Evolutionary conservation across 2,329 filamentous ascomycete genomes (phyloP), one percentile per base, ranked within the genome.

Genomic region (Pestalotiopsis sp.): DNA sequence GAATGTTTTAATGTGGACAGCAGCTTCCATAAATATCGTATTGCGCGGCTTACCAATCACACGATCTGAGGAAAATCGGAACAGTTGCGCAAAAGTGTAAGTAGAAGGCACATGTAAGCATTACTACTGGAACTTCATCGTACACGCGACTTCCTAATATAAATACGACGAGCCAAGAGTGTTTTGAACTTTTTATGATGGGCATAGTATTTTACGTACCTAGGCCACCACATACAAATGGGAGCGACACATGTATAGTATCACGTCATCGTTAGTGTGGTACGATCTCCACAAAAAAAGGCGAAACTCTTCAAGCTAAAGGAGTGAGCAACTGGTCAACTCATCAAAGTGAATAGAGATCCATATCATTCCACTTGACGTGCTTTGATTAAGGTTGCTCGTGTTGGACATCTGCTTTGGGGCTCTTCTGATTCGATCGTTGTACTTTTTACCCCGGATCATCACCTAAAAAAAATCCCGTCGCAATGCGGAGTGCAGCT

Each of bases 211-310:
- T 52, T 27, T 23, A n/a, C 25, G 31, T n/a, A 36, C 4, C 12
- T 36, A 36, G 31, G 14, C 45, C 45, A 20, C 45, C 20, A 52
- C 45, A 45, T 2, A 45, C 17, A 41, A 12, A 2, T 38, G 31
- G 59, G 27, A 23, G 31, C 36, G 59, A 41, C 31, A 36, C 31
- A 36, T 36, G 31, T 64, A 64, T 64, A 64, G 38, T 64, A 64
- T 64, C 61, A 64, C 61, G 61, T 52, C 61, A 64, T 64, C 39
- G 38, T 52, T 64, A 64, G 61, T 39, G 61, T 23, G 20, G 61
- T 23, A 64, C n/a, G n/a, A 45, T 36, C 61, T 20, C 61, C 61
- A 45, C 36, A 36, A 64, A 64, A 64, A 64, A 64, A 25, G n/a
- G 38, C n/a, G n/a, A 52, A 64, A 41, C 25, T 39, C 20, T 49